These are phyloP conservation scores for Xylaria multiplex DNA, from an alignment of 2,329 filamentous ascomycete species.

Conservation along the genomic window DNA sequence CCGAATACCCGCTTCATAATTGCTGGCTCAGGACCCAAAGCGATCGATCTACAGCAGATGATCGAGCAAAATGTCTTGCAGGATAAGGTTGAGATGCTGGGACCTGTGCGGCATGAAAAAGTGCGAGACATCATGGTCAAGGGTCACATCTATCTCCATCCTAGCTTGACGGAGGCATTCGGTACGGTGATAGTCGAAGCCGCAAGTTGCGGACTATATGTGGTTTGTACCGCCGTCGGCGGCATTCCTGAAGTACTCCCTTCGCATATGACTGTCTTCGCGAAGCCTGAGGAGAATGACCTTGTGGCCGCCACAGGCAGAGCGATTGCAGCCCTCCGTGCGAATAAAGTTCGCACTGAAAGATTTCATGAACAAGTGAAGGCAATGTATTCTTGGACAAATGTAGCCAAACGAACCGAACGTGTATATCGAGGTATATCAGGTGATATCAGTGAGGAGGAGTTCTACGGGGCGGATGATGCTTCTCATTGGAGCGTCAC, in stretches of 20 bases:
- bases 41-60: constrained; percentile 98
- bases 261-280: constrained; percentile 96
- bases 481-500: constrained; percentile 73
- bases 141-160: constrained; percentile 96
- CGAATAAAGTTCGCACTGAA: constrained; percentile 88
- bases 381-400: constrained; percentile 98
- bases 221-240: constrained; percentile 95
- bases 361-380: constrained; percentile 96
- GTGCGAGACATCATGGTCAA: constrained; percentile 97
- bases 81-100: constrained; percentile 91
- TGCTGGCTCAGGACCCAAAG: constrained; percentile 93
- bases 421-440: constrained; percentile 94
- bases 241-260: constrained; percentile 97
- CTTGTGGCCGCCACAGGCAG: constrained; percentile 88
- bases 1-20: constrained; percentile 97
- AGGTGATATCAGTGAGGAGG: constrained; percentile 83
- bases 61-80: constrained; percentile 94
- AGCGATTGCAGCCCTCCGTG: constrained; percentile 86
- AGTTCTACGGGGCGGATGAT: constrained; percentile 85
- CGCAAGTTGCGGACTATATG: constrained; percentile 92
- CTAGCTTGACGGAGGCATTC: constrained; percentile 94
- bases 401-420: constrained; percentile 93
- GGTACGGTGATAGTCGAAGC: constrained; percentile 98
- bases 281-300: constrained; percentile 96
- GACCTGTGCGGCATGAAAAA: constrained; percentile 92